Evolutionary conservation across 768 basidiomycete species (phyloP).

Genomic region (Termitomyces bulborhizus): DNA sequence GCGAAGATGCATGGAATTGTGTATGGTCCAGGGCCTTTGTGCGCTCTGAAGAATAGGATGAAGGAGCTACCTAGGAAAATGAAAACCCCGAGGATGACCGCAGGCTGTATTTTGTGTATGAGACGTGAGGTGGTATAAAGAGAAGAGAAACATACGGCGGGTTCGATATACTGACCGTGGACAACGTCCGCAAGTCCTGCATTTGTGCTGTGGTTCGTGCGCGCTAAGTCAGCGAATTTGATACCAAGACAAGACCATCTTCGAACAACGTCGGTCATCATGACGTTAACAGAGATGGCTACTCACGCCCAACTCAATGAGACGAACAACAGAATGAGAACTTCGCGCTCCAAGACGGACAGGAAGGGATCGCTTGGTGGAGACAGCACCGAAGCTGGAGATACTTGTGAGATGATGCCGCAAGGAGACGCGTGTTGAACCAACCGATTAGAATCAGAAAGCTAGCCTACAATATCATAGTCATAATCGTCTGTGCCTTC

Average conservation of each 20-base stretch:
- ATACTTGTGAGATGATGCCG: background rate
- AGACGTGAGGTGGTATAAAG: background rate
- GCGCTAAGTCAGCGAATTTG: constrained; percentile 51
- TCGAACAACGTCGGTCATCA: background rate
- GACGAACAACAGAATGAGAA: constrained; percentile 45
- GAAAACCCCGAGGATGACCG: constrained; percentile 54
- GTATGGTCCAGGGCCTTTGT: constrained; percentile 60
- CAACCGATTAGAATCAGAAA: constrained; percentile 61
- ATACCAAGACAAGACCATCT: constrained; percentile 69
- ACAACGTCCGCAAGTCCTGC: constrained; percentile 34
- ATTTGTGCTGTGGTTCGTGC: constrained; percentile 32
- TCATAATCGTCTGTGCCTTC: background rate
- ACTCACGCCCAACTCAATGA: constrained; percentile 56
- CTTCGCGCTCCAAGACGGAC: constrained; percentile 61
- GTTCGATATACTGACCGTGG: constrained; percentile 53
- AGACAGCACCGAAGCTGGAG: constrained; percentile 53
- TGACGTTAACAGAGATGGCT: background rate
- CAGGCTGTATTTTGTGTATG: constrained; percentile 31
- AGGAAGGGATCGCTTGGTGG: constrained; percentile 66
- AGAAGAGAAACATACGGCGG: constrained; percentile 21
- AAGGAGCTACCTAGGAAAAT: constrained; percentile 54
- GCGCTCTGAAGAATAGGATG: constrained; percentile 55
- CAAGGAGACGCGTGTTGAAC: background rate
- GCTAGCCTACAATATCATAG: constrained; percentile 35
- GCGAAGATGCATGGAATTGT: constrained; percentile 48